phyloP scores from a whole-genome alignment of 129 eudicot species.

The Centrapalus pauciflorus region DNA sequence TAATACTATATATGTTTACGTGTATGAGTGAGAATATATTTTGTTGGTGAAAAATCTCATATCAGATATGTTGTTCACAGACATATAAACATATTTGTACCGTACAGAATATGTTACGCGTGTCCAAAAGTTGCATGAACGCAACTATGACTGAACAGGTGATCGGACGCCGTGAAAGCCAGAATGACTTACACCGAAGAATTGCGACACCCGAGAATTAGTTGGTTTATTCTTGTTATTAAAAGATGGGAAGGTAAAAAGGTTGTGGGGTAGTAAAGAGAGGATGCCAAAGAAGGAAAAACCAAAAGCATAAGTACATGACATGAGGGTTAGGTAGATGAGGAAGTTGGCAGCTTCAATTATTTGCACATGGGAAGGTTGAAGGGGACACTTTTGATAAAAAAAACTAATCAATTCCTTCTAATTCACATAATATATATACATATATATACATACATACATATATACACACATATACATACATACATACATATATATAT shows the following conservation, averaged over 20 bases:
- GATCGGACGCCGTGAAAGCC: background rate
- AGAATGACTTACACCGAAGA: background rate
- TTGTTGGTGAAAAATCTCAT: background rate
- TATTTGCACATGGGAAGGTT: conserved; percentile 38
- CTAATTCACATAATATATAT: conserved; percentile 15
- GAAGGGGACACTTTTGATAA: conserved; percentile 17
- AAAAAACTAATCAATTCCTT: conserved; percentile 12
- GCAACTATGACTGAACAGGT: background rate
- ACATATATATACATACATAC: too few relatives aligned
- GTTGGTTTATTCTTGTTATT: background rate
- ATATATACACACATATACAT: too few relatives aligned
- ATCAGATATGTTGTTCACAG: background rate
- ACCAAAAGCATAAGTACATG: conserved; percentile 29
- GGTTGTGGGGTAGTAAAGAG: conserved; percentile 13
- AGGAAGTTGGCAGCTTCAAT: conserved; percentile 37
- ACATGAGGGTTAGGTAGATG: conserved; percentile 34
- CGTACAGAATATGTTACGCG: too few relatives aligned
- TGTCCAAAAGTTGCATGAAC: background rate
- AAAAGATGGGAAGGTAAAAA: conserved; percentile 24
- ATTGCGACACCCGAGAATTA: background rate
- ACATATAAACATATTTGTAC: too few relatives aligned
- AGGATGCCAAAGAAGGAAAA: conserved; percentile 35
- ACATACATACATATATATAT: too few relatives aligned
- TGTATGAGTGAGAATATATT: background rate
- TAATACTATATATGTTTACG: too few relatives aligned